These are phyloP conservation scores for Raffaelea albimanens DNA, from an alignment of 2,329 filamentous ascomycete species.

Conservation along the genomic window DNA sequence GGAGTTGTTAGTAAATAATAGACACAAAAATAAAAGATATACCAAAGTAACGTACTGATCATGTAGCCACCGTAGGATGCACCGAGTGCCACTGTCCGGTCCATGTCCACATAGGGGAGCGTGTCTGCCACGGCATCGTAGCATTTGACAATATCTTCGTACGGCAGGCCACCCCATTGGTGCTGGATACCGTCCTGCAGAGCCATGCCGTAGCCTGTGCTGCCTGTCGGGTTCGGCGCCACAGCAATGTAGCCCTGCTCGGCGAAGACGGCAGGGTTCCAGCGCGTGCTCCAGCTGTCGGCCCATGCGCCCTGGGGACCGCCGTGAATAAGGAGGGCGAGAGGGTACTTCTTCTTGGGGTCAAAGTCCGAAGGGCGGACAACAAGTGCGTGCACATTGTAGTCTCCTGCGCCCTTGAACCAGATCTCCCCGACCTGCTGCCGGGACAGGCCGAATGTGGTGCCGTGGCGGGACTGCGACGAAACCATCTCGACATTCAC, in stretches of 20 bases:
- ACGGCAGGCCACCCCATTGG: constrained; percentile 80
- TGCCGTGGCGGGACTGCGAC: constrained; percentile 56
- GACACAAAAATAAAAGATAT: neutral
- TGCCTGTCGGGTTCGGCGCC: constrained; percentile 73
- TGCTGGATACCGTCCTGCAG: constrained; percentile 67
- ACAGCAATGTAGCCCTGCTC: constrained; percentile 83
- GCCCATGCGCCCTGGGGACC: constrained; percentile 71
- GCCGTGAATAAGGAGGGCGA: constrained; percentile 74
- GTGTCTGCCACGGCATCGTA: constrained; percentile 64
- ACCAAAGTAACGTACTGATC: constrained; percentile 43
- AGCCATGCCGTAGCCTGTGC: constrained; percentile 71
- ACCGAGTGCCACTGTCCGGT: constrained; percentile 61
- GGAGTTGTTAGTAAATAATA: neutral
- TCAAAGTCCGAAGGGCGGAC: constrained; percentile 61
- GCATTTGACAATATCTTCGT: constrained; percentile 69
- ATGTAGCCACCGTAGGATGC: constrained; percentile 70
- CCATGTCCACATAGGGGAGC: constrained; percentile 58
- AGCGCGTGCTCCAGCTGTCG: constrained; percentile 70
- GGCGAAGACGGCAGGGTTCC: constrained; percentile 80
- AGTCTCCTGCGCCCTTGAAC: constrained; percentile 54
- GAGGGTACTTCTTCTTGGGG: constrained; percentile 58
- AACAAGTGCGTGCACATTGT: constrained; percentile 61
- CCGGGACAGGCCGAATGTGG: constrained; percentile 54
- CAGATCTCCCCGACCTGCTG: constrained; percentile 60
- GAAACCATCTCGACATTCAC: constrained; percentile 37